phyloP scores from a whole-genome alignment of 805 yeast species.

The Metschnikowia baotianmanensis region DNA sequence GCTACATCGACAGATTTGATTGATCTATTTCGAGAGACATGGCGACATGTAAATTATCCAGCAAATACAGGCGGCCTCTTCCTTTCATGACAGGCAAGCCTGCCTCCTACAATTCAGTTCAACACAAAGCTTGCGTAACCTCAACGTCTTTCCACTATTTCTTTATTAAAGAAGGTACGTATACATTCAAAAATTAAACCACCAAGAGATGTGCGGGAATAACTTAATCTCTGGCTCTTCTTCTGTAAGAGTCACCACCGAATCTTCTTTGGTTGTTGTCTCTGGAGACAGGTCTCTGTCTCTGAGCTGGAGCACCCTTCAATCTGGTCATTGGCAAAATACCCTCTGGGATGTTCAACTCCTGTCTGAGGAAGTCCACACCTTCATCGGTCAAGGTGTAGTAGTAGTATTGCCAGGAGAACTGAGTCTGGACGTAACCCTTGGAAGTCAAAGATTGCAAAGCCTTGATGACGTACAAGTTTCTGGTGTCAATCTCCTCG shows the following conservation, averaged over 20 bases:
- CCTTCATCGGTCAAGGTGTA: constrained; percentile 99
- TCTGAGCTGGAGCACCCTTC: constrained; percentile 87
- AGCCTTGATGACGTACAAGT: constrained; percentile 97
- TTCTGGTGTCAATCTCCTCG: constrained; percentile 97
- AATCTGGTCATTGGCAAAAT: constrained; percentile 98
- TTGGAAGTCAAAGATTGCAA: constrained; percentile 98
- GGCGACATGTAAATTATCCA: too few species aligned
- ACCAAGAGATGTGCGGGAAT: constrained; percentile 10
- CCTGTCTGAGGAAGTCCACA: constrained; percentile 96
- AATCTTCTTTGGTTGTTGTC: constrained; percentile 44
- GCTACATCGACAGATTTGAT: too few species aligned
- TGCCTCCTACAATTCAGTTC: too few species aligned
- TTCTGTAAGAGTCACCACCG: constrained; percentile 52
- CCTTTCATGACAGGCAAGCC: too few species aligned
- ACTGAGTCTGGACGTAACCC: constrained; percentile 99
- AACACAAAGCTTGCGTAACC: too few species aligned
- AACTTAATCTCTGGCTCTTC: constrained; percentile 55
- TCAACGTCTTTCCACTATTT: constrained; percentile 10
- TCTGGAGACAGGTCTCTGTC: constrained; percentile 47
- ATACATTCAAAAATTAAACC: constrained; percentile 18
- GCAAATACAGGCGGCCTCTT: too few species aligned
- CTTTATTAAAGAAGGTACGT: constrained; percentile 19
- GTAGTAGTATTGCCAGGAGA: constrained; percentile 99
- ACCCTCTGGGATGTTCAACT: constrained; percentile 98
- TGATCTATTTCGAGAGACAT: too few species aligned